Conservation (phyloP, 768 basidiomycete genomes). For the Exidia glandulosa region DNA sequence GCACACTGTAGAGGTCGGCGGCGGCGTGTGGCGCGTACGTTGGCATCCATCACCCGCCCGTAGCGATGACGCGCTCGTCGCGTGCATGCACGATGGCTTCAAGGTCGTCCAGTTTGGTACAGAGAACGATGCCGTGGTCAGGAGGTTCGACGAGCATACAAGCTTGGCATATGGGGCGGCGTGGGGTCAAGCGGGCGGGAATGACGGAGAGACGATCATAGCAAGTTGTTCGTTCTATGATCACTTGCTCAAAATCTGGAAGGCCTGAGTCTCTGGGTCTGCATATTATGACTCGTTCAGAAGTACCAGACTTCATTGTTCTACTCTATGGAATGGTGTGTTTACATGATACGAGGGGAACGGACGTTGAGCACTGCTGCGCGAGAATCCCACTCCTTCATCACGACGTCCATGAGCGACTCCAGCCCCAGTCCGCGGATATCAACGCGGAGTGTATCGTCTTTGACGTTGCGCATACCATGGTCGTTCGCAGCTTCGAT, state of each 20-base stretch:
- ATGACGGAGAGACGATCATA: conserved; percentile 35
- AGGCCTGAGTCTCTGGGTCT: conserved; percentile 32
- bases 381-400: too few relatives aligned
- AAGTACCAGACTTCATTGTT: too few relatives aligned
- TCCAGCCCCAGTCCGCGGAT: too few relatives aligned
- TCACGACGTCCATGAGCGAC: too few relatives aligned
- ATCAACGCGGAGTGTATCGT: too few relatives aligned
- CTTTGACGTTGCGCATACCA: too few relatives aligned
- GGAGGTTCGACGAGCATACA: conserved; percentile 57
- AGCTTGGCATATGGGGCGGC: conserved; percentile 84
- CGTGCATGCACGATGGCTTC: conserved; percentile 97
- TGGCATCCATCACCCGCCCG: conserved; percentile 78
- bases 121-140: conserved; percentile 32
- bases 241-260: conserved; percentile 72
- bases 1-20: conserved; percentile 56
- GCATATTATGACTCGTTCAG: too few relatives aligned
- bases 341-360: too few relatives aligned
- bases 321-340: too few relatives aligned
- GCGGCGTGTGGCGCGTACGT: conserved; percentile 92
- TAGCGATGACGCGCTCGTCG: conserved; percentile 70
- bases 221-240: conserved; percentile 97
- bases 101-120: conserved; percentile 55
- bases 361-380: too few relatives aligned
- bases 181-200: conserved; percentile 21
- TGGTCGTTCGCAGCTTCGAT: too few relatives aligned